Evolutionary conservation across 768 basidiomycete species (phyloP).

Genomic region (Leucocoprinus leucothites): DNA sequence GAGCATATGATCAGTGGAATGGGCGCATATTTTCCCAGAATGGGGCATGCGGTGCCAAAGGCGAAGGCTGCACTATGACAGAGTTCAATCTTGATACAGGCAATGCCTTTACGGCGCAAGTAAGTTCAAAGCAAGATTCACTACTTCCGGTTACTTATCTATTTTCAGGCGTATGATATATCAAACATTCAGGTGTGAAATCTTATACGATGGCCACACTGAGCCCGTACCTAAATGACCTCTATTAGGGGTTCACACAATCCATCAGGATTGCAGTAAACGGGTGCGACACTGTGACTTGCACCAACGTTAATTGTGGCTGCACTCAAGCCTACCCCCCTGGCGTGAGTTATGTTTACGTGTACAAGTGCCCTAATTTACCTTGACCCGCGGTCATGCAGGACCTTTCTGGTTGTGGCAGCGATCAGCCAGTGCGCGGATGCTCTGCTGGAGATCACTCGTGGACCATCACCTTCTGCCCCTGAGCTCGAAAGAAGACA

Average conservation of each 20-base stretch:
- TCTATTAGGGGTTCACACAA: constrained; percentile 31
- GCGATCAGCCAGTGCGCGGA: constrained; percentile 33
- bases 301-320: constrained; percentile 34
- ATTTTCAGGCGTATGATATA: constrained; percentile 35
- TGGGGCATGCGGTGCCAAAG: constrained; percentile 31
- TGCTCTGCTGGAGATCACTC: constrained; percentile 31
- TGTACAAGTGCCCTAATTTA: neutral
- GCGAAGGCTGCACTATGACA: constrained; percentile 35
- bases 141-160: neutral
- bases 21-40: constrained; percentile 38
- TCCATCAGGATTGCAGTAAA: constrained; percentile 30
- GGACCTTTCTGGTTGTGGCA: constrained; percentile 36
- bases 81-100: constrained; percentile 40
- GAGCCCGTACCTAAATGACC: neutral
- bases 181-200: constrained; percentile 36
- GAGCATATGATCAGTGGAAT: constrained; percentile 28
- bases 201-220: neutral
- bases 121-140: neutral
- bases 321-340: constrained; percentile 30
- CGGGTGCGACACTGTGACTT: constrained; percentile 37
- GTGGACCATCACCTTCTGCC: constrained; percentile 33
- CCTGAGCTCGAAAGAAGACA: constrained; percentile 14
- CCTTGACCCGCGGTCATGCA: constrained; percentile 12
- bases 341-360: constrained; percentile 22
- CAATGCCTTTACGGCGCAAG: constrained; percentile 24